Evolutionary conservation across 108 stramenopile genomes (phyloP), one percentile per base, ranked within the genome.

Genomic region (Nitzschia inconspicua): DNA sequence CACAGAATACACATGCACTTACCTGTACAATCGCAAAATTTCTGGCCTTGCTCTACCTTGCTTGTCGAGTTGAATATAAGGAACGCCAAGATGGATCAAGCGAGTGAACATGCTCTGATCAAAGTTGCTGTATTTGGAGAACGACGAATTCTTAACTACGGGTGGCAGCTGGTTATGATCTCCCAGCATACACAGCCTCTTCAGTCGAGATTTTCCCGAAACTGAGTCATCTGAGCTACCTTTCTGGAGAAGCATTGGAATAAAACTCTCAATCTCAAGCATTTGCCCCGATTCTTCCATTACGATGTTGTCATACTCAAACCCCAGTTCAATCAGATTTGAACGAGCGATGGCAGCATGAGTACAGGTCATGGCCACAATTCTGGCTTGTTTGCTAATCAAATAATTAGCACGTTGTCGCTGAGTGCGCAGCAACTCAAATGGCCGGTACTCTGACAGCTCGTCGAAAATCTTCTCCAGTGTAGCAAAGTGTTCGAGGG

Each of bases 281-380:
- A 98, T 95, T 65, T 99, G 98, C 26, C 89, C 98, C 29, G 96
- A 93, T 63, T 99, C 98, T 66, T 99, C 98, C 85, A 99, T 89
- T n/a, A 99, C 78, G 39, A 99, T 51, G 57, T 84, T 95, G 78
- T 99, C 98, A 59, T 97, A 99, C 55, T 96, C 89, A 76, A 98
- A 99, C 4, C 90, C 94, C 41, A 98, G 52, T 44, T 94, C 74
- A 23, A 97, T 75, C 43, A 99, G 75, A 39, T 86, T 91, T n/a
- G 82, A 66, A 24, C 98, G 68, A 2, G 84, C 93, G 58, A 98
- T 90, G 0, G 97, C 97, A n/a, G 98, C 98, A 72, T 99, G 98
- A 31, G 97, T 99, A 57, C 96, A 97, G 8, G 98, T 99, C 96
- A 98, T 96, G 35, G 97, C 97, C 18, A 98, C 95, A 44, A 99